Evolutionary conservation across 2,329 filamentous ascomycete species (phyloP).

Genomic region (Aaosphaeria arxii): DNA sequence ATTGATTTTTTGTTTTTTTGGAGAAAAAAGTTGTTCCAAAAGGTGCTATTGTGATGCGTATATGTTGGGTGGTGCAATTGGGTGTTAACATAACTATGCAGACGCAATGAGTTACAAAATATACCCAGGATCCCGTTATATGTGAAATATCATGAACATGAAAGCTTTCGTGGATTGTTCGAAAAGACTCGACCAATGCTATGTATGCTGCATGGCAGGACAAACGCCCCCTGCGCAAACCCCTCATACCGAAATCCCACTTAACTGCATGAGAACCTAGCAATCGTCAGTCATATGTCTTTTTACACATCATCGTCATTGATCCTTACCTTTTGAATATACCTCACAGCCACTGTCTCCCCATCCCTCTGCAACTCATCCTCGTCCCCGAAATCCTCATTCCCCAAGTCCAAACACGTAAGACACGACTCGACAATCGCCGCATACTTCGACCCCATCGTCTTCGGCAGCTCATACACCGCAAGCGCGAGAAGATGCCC

Average conservation of each 20-base stretch:
- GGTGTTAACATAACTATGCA: no score
- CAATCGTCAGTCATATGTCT: background rate
- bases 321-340: slow-evolving; percentile 29
- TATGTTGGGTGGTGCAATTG: no score
- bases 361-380: slow-evolving; percentile 22
- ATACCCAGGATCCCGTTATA: no score
- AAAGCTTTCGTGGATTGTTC: no score
- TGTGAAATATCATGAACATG: no score
- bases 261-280: background rate
- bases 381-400: slow-evolving; percentile 23
- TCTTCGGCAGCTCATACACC: slow-evolving; percentile 13
- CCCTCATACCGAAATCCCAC: background rate
- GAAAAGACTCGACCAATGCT: no score
- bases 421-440: slow-evolving; percentile 14
- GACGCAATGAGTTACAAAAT: no score
- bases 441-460: slow-evolving; percentile 34
- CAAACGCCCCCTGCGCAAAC: no score
- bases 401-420: slow-evolving; percentile 14
- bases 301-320: background rate
- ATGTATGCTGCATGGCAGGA: no score
- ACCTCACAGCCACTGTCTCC: slow-evolving; percentile 25
- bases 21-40: no score
- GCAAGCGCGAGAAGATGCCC: slow-evolving; percentile 6
- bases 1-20: no score
- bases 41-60: no score